Conservation (phyloP, 768 basidiomycete species). For the Boletus eberwhitei region DNA sequence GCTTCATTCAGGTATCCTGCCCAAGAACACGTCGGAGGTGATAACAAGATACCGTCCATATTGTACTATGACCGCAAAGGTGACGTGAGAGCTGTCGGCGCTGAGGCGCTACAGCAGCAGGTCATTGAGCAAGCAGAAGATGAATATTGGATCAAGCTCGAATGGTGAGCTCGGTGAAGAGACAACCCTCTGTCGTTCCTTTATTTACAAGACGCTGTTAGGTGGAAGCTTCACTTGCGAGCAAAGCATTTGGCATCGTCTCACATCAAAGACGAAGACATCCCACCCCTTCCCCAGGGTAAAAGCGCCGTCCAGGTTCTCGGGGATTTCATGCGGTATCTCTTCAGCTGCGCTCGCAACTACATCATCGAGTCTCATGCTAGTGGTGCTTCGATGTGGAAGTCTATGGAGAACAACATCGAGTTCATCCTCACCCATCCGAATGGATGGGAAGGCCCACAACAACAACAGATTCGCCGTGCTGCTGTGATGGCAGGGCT, state of each 20-base stretch:
- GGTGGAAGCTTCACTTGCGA: constrained; percentile 37
- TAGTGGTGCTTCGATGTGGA: constrained; percentile 26
- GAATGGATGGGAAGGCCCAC: constrained; percentile 32
- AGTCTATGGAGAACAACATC: constrained; percentile 17
- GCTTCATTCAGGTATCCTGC: constrained; percentile 39
- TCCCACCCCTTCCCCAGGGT: constrained; percentile 23
- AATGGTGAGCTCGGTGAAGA: constrained; percentile 31
- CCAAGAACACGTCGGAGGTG: constrained; percentile 43
- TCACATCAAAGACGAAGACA: constrained; percentile 20
- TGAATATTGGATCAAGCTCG: constrained; percentile 35
- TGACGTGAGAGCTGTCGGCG: constrained; percentile 39
- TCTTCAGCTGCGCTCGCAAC: constrained; percentile 21
- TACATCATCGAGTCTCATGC: constrained; percentile 27
- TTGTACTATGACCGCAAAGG: constrained; percentile 46
- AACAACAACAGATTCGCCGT: constrained; percentile 29
- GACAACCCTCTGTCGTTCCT: neutral
- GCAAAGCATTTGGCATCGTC: constrained; percentile 24
- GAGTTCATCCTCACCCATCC: constrained; percentile 29
- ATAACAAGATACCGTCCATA: constrained; percentile 48
- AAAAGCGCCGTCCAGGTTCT: constrained; percentile 21
- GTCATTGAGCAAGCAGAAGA: constrained; percentile 39
- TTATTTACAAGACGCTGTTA: constrained; percentile 6
- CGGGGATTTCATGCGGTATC: constrained; percentile 27
- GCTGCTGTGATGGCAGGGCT: constrained; percentile 25
- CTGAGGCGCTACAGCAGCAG: constrained; percentile 37